Conservation (phyloP, 208 protist genomes). For the Leishmania lainsoni region DNA sequence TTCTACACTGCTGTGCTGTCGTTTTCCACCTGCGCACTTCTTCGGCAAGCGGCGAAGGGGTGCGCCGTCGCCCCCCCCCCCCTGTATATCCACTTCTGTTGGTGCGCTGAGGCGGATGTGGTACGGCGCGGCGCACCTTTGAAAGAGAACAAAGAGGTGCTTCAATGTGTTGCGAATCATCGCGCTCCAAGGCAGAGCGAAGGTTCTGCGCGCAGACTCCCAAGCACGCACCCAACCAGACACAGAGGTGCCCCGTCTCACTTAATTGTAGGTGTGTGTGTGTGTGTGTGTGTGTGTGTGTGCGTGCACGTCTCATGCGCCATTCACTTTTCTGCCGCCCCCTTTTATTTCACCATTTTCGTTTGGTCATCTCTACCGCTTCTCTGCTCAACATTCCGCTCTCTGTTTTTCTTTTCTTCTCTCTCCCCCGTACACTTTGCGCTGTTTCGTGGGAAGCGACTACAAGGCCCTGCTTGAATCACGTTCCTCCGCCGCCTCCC, state of each 20-base stretch:
- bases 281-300: neutral
- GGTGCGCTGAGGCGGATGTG: neutral
- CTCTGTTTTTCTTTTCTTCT: neutral
- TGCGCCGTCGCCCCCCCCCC: neutral
- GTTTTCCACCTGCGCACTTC: neutral
- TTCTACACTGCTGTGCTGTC: neutral
- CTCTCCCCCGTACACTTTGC: no score
- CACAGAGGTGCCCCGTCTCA: neutral
- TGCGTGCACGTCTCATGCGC: neutral
- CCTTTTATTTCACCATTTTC: constrained; percentile 7
- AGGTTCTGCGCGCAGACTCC: neutral
- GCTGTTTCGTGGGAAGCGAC: neutral
- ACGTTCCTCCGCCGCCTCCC: neutral
- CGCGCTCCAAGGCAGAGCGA: neutral
- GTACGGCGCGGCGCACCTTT: neutral
- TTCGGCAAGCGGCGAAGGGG: neutral
- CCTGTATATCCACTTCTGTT: neutral
- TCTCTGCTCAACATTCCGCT: neutral
- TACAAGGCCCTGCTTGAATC: no score
- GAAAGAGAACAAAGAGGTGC: neutral
- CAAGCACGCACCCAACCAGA: neutral
- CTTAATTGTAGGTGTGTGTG: neutral
- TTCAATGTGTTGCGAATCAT: neutral
- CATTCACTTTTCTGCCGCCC: constrained; percentile 8
- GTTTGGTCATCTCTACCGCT: neutral